Percentiles rank a stretch among this genome's conserved stretches.
These are phyloP conservation scores for Datura wrightii DNA, from an alignment of 257 asterid genomes.

Conservation along the genomic window DNA sequence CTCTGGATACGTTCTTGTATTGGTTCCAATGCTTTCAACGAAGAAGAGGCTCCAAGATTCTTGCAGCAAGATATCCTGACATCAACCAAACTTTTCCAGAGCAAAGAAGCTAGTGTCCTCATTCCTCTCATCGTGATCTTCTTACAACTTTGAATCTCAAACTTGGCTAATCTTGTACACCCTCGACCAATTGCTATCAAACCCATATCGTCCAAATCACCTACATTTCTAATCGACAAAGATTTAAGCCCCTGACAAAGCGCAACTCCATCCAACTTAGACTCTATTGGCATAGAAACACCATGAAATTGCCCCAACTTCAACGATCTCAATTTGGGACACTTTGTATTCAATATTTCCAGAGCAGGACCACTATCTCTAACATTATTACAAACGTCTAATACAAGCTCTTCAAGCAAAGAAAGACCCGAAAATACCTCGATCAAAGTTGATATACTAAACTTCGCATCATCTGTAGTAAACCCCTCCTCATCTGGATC, in stretches of 20 bases:
- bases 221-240: slow-evolving; percentile 71
- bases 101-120: slow-evolving; percentile 77
- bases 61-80: slow-evolving; percentile 78
- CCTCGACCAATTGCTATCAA: slow-evolving; percentile 90
- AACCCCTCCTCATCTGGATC: slow-evolving; percentile 61
- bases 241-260: slow-evolving; percentile 67
- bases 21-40: slow-evolving; percentile 78
- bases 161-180: slow-evolving; percentile 64
- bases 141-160: slow-evolving; percentile 79
- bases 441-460: slow-evolving; percentile 62
- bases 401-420: slow-evolving; percentile 63
- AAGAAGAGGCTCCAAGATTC: slow-evolving; percentile 63
- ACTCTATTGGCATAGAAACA: slow-evolving; percentile 71
- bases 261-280: slow-evolving; percentile 84
- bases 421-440: slow-evolving; percentile 81
- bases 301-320: slow-evolving; percentile 86
- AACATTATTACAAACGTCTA: slow-evolving; percentile 75
- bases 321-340: slow-evolving; percentile 68
- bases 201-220: slow-evolving; percentile 81
- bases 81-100: slow-evolving; percentile 61
- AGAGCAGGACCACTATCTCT: slow-evolving; percentile 79
- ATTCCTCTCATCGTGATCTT: slow-evolving; percentile 70
- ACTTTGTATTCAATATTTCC: slow-evolving; percentile 68
- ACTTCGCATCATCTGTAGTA: slow-evolving; percentile 60
- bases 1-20: slow-evolving; percentile 66